Evolutionary conservation across 192 early-diverging fungal species (phyloP), one percentile per base, ranked within the genome.

Genomic region (Geranomyces michiganensis): DNA sequence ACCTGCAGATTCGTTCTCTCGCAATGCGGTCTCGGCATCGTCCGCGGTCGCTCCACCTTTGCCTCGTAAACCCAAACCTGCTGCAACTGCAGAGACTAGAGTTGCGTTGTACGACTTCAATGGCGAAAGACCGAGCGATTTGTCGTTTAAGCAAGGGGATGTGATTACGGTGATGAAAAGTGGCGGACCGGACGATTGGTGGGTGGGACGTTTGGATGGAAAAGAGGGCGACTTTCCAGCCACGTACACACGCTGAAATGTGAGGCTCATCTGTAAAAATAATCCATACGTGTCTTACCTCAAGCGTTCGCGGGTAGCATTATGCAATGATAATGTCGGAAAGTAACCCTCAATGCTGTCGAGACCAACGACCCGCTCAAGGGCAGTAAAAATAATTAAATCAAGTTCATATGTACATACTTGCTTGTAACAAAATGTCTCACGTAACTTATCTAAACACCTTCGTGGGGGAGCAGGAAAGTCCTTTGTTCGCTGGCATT

Each of bases 141-240:
- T 98, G 67, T 67, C 81, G 9, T 98, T 98, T 76, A 83, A 80
- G 68, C 90, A 90, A 72, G 94, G 92, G 48, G 95, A 98, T 70
- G 69, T 84, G 24, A 96, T 98, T 71, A 83, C 76, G 1, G 85
- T 98, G 12, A 63, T 85, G 49, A 87, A 91, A 72, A 86, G 89
- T 1, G 89, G 87, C 2, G 84, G 81, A 29, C 78, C 76, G 46
- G 85, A 90, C 65, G 92, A 95, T 70, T 98, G 96, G 96, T 86
- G 84, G 84, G 56, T 66, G n/a, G 84, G 84, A 29, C 79, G 47
- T 44, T 77, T 88, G 78, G 85, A 32, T 87, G 90, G 55, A 68
- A 69, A 36, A 74, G 73, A 41, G 90, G 93, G 41, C 71, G 74
- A 76, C 8, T 93, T 95, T 79, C 93, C 93, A 13, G 91, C 87